Percentiles rank a stretch among this genome's conserved stretches.
These are phyloP conservation scores for Emmonsiellopsis sp. DNA, from an alignment of 2,329 filamentous ascomycete genomes.

Conservation along the genomic window DNA sequence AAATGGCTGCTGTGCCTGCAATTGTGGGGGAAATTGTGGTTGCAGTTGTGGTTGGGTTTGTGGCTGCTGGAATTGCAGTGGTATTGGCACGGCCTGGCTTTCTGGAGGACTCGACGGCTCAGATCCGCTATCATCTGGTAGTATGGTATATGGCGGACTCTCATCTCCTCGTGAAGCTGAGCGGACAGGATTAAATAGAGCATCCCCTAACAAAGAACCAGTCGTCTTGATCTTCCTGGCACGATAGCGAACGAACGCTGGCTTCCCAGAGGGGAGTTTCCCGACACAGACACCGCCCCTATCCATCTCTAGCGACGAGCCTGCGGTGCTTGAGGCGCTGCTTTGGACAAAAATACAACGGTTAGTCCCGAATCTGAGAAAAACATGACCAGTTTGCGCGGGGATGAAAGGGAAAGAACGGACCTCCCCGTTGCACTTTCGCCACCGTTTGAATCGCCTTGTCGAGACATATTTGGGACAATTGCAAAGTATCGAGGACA, in stretches of 20 bases:
- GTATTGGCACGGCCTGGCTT: background rate
- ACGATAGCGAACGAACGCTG: conserved; percentile 10
- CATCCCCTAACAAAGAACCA: conserved; percentile 2
- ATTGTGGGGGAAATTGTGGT: background rate
- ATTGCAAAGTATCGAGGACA: too few relatives aligned
- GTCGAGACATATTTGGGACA: too few relatives aligned
- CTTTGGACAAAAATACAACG: too few relatives aligned
- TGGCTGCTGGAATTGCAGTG: background rate
- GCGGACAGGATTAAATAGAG: background rate
- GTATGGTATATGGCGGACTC: background rate
- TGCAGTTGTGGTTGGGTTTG: background rate
- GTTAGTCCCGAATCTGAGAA: too few relatives aligned
- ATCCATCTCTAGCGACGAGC: conserved; percentile 2
- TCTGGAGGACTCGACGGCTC: background rate
- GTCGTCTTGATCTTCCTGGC: conserved; percentile 6
- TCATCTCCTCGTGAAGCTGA: background rate
- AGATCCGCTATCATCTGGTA: background rate
- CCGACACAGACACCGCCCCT: conserved; percentile 7
- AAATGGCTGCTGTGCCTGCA: background rate
- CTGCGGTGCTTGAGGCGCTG: background rate
- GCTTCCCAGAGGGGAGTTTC: conserved; percentile 10
- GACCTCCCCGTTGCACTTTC: too few relatives aligned
- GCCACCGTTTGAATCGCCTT: too few relatives aligned
- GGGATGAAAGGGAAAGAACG: too few relatives aligned
- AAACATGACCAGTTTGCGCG: too few relatives aligned